Percentiles rank a stretch among this genome's conserved stretches.
These are phyloP conservation scores for Saccharomycopsis hybrid DNA, from an alignment of 1,139 yeast genomes.

Conservation along the genomic window DNA sequence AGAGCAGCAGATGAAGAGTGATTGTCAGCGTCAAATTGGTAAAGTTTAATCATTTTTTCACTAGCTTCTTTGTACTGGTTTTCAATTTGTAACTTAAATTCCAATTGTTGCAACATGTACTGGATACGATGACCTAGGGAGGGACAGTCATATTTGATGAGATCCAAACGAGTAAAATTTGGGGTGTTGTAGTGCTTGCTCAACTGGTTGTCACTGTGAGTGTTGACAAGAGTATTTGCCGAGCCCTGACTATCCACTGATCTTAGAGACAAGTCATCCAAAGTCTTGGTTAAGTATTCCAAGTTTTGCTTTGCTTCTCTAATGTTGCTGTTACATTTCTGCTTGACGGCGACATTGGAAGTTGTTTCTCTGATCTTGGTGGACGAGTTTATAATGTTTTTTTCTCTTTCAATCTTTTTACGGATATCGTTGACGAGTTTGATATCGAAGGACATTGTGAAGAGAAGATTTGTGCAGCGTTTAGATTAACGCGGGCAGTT, in stretches of 20 bases:
- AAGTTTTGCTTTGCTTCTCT: conserved; percentile 89
- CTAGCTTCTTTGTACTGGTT: conserved; percentile 90
- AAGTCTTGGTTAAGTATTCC: conserved; percentile 75
- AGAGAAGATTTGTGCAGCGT: conserved; percentile 10
- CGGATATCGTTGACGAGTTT: conserved; percentile 51
- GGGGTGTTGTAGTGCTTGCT: conserved; percentile 30
- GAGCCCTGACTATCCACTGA: not conserved
- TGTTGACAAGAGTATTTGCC: not conserved
- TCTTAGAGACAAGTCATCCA: conserved; percentile 43
- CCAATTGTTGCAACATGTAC: conserved; percentile 89
- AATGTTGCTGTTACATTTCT: conserved; percentile 83
- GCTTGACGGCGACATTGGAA: conserved; percentile 73
- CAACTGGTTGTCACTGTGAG: not conserved
- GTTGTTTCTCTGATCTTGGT: conserved; percentile 74
- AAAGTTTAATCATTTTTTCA: conserved; percentile 78
- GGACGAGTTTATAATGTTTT: conserved; percentile 83
- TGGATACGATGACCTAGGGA: conserved; percentile 93
- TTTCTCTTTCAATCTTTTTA: conserved; percentile 81
- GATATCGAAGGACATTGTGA: conserved; percentile 12
- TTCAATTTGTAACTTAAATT: conserved; percentile 88
- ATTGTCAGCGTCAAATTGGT: conserved; percentile 86
- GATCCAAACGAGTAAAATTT: conserved; percentile 61
- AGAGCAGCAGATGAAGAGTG: conserved; percentile 83
- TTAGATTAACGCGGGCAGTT: not conserved
- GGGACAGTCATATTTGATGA: conserved; percentile 88